phyloP scores from a whole-genome alignment of 768 basidiomycete species.

The Kwoniella dendrophila region DNA sequence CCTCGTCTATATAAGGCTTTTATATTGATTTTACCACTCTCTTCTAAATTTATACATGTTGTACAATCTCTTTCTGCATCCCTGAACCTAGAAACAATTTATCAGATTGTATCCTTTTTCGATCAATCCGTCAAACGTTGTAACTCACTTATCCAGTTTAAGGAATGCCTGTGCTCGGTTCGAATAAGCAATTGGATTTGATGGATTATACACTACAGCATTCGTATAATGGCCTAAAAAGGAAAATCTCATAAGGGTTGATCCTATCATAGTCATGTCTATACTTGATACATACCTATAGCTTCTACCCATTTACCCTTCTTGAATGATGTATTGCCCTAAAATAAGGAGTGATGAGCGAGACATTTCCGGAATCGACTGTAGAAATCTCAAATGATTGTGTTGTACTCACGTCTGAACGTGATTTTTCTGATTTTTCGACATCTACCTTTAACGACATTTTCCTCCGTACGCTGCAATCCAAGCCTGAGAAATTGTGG shows the following conservation, averaged over 20 bases:
- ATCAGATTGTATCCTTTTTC: background rate
- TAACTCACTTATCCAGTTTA: constrained; percentile 85
- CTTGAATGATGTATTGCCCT: constrained; percentile 91
- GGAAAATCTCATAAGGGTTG: background rate
- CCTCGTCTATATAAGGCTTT: constrained; percentile 80
- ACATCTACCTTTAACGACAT: constrained; percentile 25
- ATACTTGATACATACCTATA: constrained; percentile 59
- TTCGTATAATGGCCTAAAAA: constrained; percentile 71
- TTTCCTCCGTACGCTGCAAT: no score
- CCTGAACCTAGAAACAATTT: constrained; percentile 61
- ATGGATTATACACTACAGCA: constrained; percentile 71
- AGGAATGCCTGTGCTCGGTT: constrained; percentile 91
- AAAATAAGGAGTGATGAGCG: constrained; percentile 1
- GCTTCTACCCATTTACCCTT: constrained; percentile 73
- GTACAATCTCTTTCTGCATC: constrained; percentile 83
- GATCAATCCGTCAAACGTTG: background rate
- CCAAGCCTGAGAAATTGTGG: no score
- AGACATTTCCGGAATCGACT: background rate
- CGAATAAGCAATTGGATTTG: constrained; percentile 75
- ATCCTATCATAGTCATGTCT: no score
- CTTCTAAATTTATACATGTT: constrained; percentile 63
- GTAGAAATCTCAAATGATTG: background rate
- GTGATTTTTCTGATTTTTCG: constrained; percentile 14
- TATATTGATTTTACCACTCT: constrained; percentile 67
- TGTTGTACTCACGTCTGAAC: constrained; percentile 16